Percentiles rank a stretch among this genome's conserved stretches.
Evolutionary conservation across 176 grass and related monocot genomes (phyloP).

Genomic region (Hsuehochloa calcarea): DNA sequence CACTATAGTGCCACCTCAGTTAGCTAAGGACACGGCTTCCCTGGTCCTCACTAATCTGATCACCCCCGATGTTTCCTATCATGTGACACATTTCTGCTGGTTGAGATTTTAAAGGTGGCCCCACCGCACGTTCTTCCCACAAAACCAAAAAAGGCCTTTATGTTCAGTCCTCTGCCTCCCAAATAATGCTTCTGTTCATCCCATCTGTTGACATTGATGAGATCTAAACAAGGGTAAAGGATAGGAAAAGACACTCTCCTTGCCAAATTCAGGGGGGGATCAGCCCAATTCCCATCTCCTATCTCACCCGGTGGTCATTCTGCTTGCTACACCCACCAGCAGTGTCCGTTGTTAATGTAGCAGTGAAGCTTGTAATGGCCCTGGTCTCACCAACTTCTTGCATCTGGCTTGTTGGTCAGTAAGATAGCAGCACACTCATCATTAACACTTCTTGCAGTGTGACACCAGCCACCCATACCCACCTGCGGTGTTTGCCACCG

Average conservation of each 20-base stretch:
- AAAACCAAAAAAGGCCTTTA: neutral
- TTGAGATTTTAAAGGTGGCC: neutral
- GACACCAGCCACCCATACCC: neutral
- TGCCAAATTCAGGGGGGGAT: constrained; percentile 3
- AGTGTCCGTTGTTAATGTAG: neutral
- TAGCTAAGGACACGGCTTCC: neutral
- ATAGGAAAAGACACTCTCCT: neutral
- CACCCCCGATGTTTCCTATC: neutral
- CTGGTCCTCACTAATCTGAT: neutral
- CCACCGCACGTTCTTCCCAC: neutral
- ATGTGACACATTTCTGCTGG: neutral
- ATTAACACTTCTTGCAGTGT: neutral
- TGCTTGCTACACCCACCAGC: neutral
- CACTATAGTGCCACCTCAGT: neutral
- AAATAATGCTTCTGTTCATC: neutral
- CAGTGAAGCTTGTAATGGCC: neutral
- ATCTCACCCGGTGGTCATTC: neutral
- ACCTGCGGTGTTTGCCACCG: neutral
- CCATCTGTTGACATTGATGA: neutral
- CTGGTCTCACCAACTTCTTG: neutral
- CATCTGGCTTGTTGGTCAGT: neutral
- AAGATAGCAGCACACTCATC: neutral
- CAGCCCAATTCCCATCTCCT: neutral
- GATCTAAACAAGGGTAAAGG: neutral
- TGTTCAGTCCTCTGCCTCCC: neutral